Evolutionary conservation across 2,329 filamentous ascomycete genomes (phyloP).

Genomic region (Aschersonia sp.): DNA sequence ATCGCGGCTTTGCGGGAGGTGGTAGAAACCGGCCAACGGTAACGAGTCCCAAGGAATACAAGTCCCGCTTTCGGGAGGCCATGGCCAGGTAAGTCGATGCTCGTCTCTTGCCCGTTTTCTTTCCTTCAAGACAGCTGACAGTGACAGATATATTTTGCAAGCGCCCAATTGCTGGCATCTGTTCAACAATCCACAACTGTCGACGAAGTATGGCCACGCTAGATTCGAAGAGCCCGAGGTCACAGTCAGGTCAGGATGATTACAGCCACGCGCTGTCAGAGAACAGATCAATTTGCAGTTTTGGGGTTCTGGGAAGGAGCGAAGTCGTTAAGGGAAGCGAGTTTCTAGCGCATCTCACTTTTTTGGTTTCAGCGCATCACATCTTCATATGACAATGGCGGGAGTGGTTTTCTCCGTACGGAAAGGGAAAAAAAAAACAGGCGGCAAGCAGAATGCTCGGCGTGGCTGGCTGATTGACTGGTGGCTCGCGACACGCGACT

Average conservation of each 20-base stretch:
- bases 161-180: conserved; percentile 66
- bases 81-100: conserved; percentile 64
- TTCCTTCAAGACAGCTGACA: not conserved
- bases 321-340: no score
- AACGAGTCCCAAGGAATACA: conserved; percentile 94
- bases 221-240: conserved; percentile 24
- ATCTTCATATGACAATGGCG: no score
- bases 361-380: no score
- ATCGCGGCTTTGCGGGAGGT: conserved; percentile 68
- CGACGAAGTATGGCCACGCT: conserved; percentile 20
- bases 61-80: conserved; percentile 85
- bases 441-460: no score
- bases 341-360: no score
- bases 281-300: no score
- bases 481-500: no score
- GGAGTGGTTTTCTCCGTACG: no score
- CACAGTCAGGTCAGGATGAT: not conserved
- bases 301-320: no score
- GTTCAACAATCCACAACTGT: conserved; percentile 34
- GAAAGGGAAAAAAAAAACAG: no score
- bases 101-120: not conserved
- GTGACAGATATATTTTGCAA: conserved; percentile 51
- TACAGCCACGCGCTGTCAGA: no score
- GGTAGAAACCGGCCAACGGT: conserved; percentile 81
- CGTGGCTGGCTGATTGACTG: no score